These are phyloP conservation scores for Berkeleyomyces basicola DNA, from an alignment of 2,329 filamentous ascomycete species.

Conservation along the genomic window DNA sequence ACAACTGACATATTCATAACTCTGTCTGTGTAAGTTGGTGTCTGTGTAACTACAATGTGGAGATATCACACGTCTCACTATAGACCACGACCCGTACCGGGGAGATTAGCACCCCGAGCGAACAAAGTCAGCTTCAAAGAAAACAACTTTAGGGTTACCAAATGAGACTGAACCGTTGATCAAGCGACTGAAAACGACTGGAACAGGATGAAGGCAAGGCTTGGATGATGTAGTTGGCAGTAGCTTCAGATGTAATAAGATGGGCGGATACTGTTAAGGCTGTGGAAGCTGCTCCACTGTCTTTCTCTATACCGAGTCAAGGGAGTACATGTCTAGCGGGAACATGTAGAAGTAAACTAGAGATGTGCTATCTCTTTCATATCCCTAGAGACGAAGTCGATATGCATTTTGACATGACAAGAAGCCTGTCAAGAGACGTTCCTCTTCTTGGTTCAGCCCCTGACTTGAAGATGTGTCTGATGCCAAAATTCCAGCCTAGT, in stretches of 20 bases:
- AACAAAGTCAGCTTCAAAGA: too few species aligned
- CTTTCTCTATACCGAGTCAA: too few species aligned
- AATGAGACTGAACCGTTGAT: neutral
- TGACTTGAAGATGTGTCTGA: neutral
- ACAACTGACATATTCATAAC: neutral
- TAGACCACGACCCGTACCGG: neutral
- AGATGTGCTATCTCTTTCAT: neutral
- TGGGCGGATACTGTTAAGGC: neutral
- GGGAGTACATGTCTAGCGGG: too few species aligned
- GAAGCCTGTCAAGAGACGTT: neutral
- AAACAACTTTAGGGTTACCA: too few species aligned
- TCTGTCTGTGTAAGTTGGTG: neutral
- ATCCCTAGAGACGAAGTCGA: neutral
- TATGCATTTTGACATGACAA: neutral
- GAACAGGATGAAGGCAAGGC: neutral
- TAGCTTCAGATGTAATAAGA: neutral
- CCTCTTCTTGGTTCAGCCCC: neutral
- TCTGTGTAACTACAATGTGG: neutral
- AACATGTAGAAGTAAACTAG: neutral
- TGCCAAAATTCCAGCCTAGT: neutral
- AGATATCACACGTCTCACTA: too few species aligned
- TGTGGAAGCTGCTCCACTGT: too few species aligned
- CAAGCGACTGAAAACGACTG: neutral
- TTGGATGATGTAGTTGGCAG: neutral
- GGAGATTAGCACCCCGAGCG: too few species aligned